Percentiles rank a stretch among this genome's conserved stretches.
These are phyloP conservation scores for Allomyces arbusculus DNA, from an alignment of 192 early-diverging fungal species.

Conservation along the genomic window DNA sequence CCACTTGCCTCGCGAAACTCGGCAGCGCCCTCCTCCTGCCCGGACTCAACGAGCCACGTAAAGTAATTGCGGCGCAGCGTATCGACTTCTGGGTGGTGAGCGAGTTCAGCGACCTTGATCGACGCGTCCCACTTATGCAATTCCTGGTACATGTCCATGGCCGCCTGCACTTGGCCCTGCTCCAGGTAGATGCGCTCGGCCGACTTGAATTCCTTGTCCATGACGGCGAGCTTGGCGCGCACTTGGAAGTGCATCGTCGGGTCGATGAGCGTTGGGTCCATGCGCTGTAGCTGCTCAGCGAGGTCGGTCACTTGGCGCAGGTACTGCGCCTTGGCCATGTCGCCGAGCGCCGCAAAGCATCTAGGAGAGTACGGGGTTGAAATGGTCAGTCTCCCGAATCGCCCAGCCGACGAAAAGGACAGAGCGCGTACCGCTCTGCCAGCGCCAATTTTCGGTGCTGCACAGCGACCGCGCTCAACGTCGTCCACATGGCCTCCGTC, in stretches of 20 bases:
- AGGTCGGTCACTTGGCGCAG: constrained; percentile 19
- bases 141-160: constrained; percentile 47
- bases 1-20: constrained; percentile 39
- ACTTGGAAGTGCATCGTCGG: constrained; percentile 18
- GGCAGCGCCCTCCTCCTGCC: constrained; percentile 37
- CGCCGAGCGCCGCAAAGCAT: constrained; percentile 38
- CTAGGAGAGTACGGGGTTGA: constrained; percentile 3
- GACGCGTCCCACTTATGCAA: constrained; percentile 45
- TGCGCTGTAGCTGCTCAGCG: neutral
- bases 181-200: constrained; percentile 38
- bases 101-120: constrained; percentile 41
- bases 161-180: constrained; percentile 36
- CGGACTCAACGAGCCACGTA: constrained; percentile 38
- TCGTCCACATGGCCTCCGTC: constrained; percentile 47
- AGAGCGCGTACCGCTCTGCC: constrained; percentile 20
- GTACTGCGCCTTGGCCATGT: constrained; percentile 27
- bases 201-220: constrained; percentile 40
- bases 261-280: constrained; percentile 4
- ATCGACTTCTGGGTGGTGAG: constrained; percentile 38
- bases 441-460: constrained; percentile 30
- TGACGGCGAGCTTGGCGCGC: constrained; percentile 25
- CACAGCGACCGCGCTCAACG: constrained; percentile 24
- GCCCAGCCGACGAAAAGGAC: neutral
- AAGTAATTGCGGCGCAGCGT: constrained; percentile 37
- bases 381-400: no score